These are phyloP conservation scores for Mortierella sp. DNA, from an alignment of 371 early-diverging fungal genomes.

Conservation along the genomic window DNA sequence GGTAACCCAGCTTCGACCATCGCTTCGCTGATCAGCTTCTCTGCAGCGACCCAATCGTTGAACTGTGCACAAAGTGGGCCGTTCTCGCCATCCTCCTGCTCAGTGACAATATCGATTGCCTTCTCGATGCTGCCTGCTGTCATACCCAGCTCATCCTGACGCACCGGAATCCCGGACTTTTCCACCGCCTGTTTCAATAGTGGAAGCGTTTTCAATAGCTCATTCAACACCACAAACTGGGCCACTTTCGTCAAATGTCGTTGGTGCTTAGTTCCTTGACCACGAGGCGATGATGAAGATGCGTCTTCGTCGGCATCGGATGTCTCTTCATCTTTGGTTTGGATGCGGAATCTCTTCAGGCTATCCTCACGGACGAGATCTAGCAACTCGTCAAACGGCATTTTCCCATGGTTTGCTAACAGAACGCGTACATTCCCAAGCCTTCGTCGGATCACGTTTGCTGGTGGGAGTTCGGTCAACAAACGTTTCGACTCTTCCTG, in stretches of 20 bases:
- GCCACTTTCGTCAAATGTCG: background rate
- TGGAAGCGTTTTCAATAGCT: background rate
- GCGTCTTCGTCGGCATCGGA: background rate
- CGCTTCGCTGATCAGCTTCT: conserved; percentile 36
- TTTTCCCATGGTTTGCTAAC: background rate
- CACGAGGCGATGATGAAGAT: background rate
- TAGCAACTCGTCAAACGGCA: background rate
- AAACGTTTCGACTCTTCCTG: background rate
- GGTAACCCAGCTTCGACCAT: conserved; percentile 8
- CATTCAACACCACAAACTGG: background rate
- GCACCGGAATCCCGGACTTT: background rate
- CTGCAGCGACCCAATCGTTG: conserved; percentile 25
- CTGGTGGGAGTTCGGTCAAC: background rate
- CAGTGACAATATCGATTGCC: conserved; percentile 8
- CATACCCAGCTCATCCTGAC: background rate
- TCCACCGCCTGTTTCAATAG: background rate
- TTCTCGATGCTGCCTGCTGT: conserved; percentile 1
- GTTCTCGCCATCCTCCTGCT: background rate
- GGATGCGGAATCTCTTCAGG: no score
- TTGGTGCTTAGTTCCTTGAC: background rate
- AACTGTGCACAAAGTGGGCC: conserved; percentile 14
- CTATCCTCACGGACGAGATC: background rate
- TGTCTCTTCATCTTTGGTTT: background rate
- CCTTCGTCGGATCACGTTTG: background rate
- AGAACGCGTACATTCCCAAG: background rate